Evolutionary conservation across 1,284 basidiomycete genomes (phyloP).

Genomic region (Sanghuangporus baumii): DNA sequence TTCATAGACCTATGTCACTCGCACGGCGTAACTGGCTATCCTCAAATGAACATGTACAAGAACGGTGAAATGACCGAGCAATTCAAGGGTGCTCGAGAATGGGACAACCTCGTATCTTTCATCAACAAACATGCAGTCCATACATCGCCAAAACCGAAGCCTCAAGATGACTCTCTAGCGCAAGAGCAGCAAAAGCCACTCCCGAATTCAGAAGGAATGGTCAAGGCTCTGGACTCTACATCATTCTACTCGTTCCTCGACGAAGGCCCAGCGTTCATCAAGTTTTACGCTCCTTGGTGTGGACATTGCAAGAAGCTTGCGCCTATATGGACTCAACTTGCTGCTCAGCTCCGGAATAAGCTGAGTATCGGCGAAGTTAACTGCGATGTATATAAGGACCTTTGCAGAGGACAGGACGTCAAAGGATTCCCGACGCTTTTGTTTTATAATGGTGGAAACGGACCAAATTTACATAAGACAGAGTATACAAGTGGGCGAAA

Average conservation of each 20-base stretch:
- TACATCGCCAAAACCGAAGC: conserved; percentile 14
- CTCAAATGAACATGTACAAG: conserved; percentile 71
- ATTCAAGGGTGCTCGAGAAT: conserved; percentile 50
- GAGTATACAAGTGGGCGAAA: conserved; percentile 71
- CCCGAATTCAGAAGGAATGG: conserved; percentile 59
- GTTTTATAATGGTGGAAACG: conserved; percentile 47
- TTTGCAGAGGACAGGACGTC: conserved; percentile 66
- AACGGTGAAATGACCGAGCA: conserved; percentile 59
- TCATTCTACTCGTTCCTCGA: conserved; percentile 47
- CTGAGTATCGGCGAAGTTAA: conserved; percentile 80
- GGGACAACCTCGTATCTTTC: conserved; percentile 46
- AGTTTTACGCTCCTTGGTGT: conserved; percentile 92
- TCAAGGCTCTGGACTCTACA: conserved; percentile 47
- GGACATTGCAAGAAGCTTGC: conserved; percentile 90
- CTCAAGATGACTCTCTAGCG: conserved; percentile 12
- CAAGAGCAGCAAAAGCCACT: conserved; percentile 16
- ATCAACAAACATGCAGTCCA: conserved; percentile 27
- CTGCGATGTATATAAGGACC: conserved; percentile 65
- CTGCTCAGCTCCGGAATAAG: conserved; percentile 57
- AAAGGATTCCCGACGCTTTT: conserved; percentile 77
- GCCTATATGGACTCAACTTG: conserved; percentile 74
- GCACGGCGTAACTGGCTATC: conserved; percentile 71
- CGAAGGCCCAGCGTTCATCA: conserved; percentile 73
- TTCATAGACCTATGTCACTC: conserved; percentile 69
- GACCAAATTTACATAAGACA: conserved; percentile 41